Base-by-base conservation (phyloP, 2,329 filamentous ascomycete genomes). In the Exutisphaerella laricina region DNA sequence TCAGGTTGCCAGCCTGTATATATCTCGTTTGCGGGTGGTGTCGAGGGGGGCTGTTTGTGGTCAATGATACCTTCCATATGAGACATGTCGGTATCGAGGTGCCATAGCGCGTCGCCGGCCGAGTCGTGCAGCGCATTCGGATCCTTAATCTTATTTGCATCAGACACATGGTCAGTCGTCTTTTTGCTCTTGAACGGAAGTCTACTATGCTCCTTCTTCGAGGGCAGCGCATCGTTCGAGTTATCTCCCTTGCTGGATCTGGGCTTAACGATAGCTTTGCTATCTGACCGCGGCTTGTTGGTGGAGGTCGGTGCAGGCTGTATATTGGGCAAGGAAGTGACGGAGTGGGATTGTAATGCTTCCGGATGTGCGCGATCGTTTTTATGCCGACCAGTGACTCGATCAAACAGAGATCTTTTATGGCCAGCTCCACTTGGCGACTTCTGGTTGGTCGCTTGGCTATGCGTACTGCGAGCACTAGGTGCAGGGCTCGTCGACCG, bases 51-150 rank as follows among this genome's bases (percentile, higher is more conserved):
- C 50, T 81, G 79, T 38, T 64, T 61, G 6, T 60, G 57, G 39
- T 82, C 81, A 46, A 97, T 70, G 51, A 97, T 96, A 16, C 88
- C 92, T 57, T 89, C 84, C 87, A 98, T 92, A 56, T 95, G 80
- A 43, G 80, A 80, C 35, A 97, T 75, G 61, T 97, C 85, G 2
- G 87, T 94, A 63, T 97, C 90, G 18, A 97, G 77, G 57, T 78
- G 78, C 66, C 84, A 94, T 33, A 88, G 66, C 9, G 76, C 77
- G 33, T 58, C 52, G 17, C 46, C 50, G 16, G 55, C 56, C 6
- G 59, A 53, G 20, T 56, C 45, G 18, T 55, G 56, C 30, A 49
- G 45, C 18, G 53, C 55, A 43, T 64, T 66, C 12, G 61, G 61
- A 40, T 76, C 74, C 40, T 75, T 73, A 43, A 64, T 62, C 16